These are phyloP conservation scores for Coniochaeta hoffmannii DNA, from an alignment of 2,329 filamentous ascomycete genomes.

Conservation along the genomic window DNA sequence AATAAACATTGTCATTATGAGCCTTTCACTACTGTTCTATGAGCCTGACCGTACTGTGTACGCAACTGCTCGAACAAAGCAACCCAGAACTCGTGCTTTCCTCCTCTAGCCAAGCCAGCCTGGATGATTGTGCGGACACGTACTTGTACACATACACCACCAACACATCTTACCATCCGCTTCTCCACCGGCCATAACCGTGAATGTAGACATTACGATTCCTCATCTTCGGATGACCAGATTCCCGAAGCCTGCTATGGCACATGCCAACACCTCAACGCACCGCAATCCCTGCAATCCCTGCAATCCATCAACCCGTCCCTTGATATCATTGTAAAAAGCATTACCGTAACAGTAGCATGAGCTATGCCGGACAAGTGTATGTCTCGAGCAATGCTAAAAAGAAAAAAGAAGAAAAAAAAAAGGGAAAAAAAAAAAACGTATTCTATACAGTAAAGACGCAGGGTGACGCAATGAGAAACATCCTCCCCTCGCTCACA, in stretches of 20 bases:
- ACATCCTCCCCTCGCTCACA: conserved; percentile 49
- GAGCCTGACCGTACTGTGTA: neutral
- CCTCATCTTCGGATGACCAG: neutral
- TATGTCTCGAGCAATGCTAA: neutral
- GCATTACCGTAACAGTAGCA: neutral
- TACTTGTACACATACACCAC: neutral
- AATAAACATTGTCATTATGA: neutral
- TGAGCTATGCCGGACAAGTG: neutral
- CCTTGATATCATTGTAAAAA: neutral
- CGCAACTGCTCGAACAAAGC: neutral
- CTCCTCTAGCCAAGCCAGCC: neutral
- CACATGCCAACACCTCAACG: neutral
- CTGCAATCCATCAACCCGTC: too few relatives aligned
- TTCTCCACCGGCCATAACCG: neutral
- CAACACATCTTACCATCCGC: neutral
- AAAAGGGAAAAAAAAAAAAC: neutral
- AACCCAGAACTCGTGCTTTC: neutral
- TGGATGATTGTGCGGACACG: neutral
- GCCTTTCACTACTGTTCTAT: neutral
- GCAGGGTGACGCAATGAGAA: neutral
- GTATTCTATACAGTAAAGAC: conserved; percentile 3
- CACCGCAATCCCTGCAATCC: neutral
- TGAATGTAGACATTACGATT: neutral
- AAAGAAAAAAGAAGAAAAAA: too few relatives aligned
- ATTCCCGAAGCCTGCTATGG: neutral